These are phyloP conservation scores for Clarireedia sp. DNA, from an alignment of 2,329 filamentous ascomycete genomes.

Conservation along the genomic window DNA sequence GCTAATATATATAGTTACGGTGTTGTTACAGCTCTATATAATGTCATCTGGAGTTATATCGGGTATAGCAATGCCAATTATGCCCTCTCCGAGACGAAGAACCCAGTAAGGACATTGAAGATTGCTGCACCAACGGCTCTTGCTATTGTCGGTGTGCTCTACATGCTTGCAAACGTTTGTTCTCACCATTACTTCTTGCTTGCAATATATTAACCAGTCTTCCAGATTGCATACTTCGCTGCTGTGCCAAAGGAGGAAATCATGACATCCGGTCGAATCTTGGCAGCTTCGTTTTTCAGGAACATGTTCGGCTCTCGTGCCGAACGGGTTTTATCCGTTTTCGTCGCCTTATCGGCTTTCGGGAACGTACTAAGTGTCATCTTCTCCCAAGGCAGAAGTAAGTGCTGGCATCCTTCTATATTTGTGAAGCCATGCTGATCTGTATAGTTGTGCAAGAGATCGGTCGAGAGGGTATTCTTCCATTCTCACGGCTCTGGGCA, in stretches of 20 bases:
- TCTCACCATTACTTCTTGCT: not conserved
- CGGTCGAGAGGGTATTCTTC: conserved; percentile 57
- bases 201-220: not conserved
- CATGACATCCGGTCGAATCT: conserved; percentile 41
- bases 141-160: conserved; percentile 49
- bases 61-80: conserved; percentile 65
- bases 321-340: conserved; percentile 53
- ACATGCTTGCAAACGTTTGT: conserved; percentile 52
- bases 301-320: conserved; percentile 47
- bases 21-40: conserved; percentile 62
- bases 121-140: conserved; percentile 57
- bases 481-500: conserved; percentile 54
- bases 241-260: conserved; percentile 47
- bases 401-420: not conserved
- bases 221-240: conserved; percentile 53
- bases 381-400: conserved; percentile 54
- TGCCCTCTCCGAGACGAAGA: conserved; percentile 55
- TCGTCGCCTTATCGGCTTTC: conserved; percentile 59
- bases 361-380: conserved; percentile 61
- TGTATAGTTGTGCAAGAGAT: conserved; percentile 51
- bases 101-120: conserved; percentile 57
- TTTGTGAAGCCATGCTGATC: not conserved
- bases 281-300: conserved; percentile 47
- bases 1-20: conserved; percentile 34
- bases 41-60: conserved; percentile 63